Evolutionary conservation across 2,329 filamentous ascomycete species (phyloP).

Genomic region (Endothia cerciana): DNA sequence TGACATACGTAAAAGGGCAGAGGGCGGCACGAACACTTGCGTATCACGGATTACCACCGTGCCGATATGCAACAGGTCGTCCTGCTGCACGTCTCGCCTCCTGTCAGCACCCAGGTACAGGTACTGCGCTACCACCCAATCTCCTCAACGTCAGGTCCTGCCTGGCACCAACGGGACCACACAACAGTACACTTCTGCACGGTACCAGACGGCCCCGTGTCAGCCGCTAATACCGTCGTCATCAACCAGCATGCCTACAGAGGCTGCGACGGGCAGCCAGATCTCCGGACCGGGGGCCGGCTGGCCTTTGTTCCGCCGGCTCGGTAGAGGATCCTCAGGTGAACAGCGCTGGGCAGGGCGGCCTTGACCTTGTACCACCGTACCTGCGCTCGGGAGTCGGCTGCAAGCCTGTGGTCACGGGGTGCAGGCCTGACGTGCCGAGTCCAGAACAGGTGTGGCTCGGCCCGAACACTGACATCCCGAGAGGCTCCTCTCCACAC

Average conservation of each 20-base stretch:
- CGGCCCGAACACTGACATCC: conserved; percentile 6
- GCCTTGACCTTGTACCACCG: not conserved
- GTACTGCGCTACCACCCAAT: not conserved
- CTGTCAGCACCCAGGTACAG: not conserved
- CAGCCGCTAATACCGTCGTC: not conserved
- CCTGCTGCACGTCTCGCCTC: not conserved
- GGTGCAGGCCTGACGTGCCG: not conserved
- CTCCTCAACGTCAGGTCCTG: not conserved
- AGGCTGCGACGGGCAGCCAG: not conserved
- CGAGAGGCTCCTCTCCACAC: not conserved
- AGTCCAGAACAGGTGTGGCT: conserved; percentile 1
- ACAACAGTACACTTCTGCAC: not conserved
- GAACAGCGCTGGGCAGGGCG: not conserved
- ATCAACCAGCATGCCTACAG: not conserved
- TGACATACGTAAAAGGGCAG: too few species aligned
- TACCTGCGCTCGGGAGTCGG: not conserved
- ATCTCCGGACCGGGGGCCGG: too few species aligned
- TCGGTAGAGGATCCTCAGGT: not conserved
- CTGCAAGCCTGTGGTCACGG: not conserved
- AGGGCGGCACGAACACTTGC: too few species aligned
- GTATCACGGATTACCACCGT: too few species aligned
- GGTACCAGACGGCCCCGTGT: not conserved
- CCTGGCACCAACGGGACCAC: too few species aligned
- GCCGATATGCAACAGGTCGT: too few species aligned
- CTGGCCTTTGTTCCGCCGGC: too few species aligned